Base-by-base conservation (phyloP, 2,329 filamentous ascomycete species). In the Epichloe hybrida region DNA sequence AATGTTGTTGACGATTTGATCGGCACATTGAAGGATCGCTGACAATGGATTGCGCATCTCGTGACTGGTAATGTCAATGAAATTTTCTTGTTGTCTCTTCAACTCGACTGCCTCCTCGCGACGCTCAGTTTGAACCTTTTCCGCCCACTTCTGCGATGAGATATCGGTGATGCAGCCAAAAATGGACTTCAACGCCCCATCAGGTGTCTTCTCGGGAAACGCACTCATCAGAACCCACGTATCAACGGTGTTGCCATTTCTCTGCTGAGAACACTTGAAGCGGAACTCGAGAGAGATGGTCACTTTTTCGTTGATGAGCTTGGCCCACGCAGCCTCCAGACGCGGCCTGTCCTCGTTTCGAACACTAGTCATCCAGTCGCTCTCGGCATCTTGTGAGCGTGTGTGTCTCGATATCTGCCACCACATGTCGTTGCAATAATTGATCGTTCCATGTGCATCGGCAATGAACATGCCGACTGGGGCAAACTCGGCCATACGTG, bases 81-180 rank as follows among this genome's bases (percentile, higher is more conserved):
- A 86, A 56, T 85, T 85, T 57, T 81, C 78, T 57, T 81, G 77
- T 55, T 85, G 81, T 23, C 80, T 74, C 64, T 93, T 93, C 54
- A 89, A 74, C 62, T 91, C 84, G 2, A 90, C 79, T 0, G 87
- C 88, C 62, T 93, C 87, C 59, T 90, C 80, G 60, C 86, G 84
- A 52, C 86, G 81, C 43, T 82, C 76, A 58, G 79, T 87, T 64
- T 94, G 86, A 36, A 88, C 80, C 45, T 83, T 81, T 64, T 94
- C 88, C 1, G 88, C 87, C 73, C 83, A 84, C 64, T 94, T 95
- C 62, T 93, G 86, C 50, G 85, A 79, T 17, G 84, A 88, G 56
- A 95, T 94, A 60, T 94, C 87, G 0, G 87, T 91, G 48, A 94
- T 83, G 60, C 82, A 86, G 49, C 85, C 86, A 58, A 90, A 89